Base-by-base conservation (phyloP, 2,329 filamentous ascomycete genomes). In the Hortaea werneckii region DNA sequence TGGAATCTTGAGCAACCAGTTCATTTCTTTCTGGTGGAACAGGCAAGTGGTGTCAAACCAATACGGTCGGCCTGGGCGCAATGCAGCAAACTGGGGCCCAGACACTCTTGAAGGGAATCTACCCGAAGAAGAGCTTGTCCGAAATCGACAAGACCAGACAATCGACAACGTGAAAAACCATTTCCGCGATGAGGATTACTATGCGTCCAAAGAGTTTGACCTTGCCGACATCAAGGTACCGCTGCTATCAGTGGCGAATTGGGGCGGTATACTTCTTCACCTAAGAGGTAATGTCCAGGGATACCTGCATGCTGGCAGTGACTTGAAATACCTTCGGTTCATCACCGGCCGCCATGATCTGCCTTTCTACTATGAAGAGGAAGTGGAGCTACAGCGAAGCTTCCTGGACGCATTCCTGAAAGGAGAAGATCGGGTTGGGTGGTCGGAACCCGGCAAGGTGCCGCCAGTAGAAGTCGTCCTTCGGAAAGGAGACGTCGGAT, bases 341-440 rank as follows among this genome's bases (percentile, higher is more conserved):
- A 82, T 85, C 56, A 80, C 76, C 0, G 82, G 83, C 1, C 73
- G 83, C 0, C 82, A 87, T 50, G 82, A 86, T 54, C 67, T 86
- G 1, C 82, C 82, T 0, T 85, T 86, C 59, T 87, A 85, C 64
- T 84, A 85, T 58, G 62, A 74, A 1, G 78, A 85, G 41, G 79
- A 85, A 50, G 81, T 83, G 0, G 78, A 82, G 49, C 54, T 86
- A 0, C 83, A 86, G 56, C 72, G 69, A 40, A 78, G 75, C 52
- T 87, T 87, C 59, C 65, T 86, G 0, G 79, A 85, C 48, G 82
- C 82, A 0, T 87, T 87, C 57, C 70, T 87, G 32, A 85, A 85
- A 53, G 78, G 71, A 1, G 72, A 85, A 0, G 83, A 86, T 54
- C 66, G 68, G 0, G 68, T 68, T 0, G 79, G 79, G n/a, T 83